A percentile compares a stretch with the other conserved stretches of the same genome.
phyloP scores from a whole-genome alignment of 352 stramenopile genomes.

The Pythium chondricola region DNA sequence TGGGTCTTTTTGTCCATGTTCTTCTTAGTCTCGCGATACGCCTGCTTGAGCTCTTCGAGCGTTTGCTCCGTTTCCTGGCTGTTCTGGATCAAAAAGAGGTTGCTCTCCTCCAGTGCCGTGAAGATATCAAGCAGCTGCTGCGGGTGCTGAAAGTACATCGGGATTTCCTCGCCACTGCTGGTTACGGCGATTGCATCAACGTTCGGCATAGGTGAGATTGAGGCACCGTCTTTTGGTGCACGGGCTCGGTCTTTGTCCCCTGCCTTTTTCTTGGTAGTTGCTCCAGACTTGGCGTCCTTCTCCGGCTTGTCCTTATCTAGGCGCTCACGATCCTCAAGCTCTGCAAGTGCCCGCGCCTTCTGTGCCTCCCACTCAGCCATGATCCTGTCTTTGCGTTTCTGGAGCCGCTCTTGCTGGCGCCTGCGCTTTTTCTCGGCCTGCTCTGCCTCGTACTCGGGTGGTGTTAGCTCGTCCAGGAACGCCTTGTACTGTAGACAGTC shows the following conservation, averaged over 20 bases:
- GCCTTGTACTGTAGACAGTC: slow-evolving; percentile 93
- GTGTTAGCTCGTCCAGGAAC: slow-evolving; percentile 91
- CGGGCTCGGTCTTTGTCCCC: slow-evolving; percentile 35
- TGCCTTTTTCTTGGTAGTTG: slow-evolving; percentile 30
- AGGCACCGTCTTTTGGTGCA: slow-evolving; percentile 31
- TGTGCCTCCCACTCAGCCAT: slow-evolving; percentile 63
- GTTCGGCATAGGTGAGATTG: slow-evolving; percentile 58
- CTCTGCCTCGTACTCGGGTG: slow-evolving; percentile 77
- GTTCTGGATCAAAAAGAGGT: slow-evolving; percentile 95
- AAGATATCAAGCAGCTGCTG: slow-evolving; percentile 94
- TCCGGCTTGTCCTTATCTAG: slow-evolving; percentile 51
- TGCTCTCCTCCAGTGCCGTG: slow-evolving; percentile 91
- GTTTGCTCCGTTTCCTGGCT: slow-evolving; percentile 93
- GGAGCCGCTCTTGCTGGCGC: slow-evolving; percentile 50
- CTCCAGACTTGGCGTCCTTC: slow-evolving; percentile 33
- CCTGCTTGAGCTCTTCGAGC: slow-evolving; percentile 92
- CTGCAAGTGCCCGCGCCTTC: slow-evolving; percentile 38
- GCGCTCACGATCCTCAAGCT: slow-evolving; percentile 64
- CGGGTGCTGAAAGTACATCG: slow-evolving; percentile 94
- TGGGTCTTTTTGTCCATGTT: slow-evolving; percentile 87
- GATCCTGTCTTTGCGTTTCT: slow-evolving; percentile 68
- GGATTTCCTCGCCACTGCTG: slow-evolving; percentile 87
- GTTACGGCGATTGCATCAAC: slow-evolving; percentile 53
- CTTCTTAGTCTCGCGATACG: slow-evolving; percentile 86
- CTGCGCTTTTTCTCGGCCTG: slow-evolving; percentile 70